These are phyloP conservation scores for Trifolium pratense DNA, from an alignment of 306 rosid species.

Conservation along the genomic window DNA sequence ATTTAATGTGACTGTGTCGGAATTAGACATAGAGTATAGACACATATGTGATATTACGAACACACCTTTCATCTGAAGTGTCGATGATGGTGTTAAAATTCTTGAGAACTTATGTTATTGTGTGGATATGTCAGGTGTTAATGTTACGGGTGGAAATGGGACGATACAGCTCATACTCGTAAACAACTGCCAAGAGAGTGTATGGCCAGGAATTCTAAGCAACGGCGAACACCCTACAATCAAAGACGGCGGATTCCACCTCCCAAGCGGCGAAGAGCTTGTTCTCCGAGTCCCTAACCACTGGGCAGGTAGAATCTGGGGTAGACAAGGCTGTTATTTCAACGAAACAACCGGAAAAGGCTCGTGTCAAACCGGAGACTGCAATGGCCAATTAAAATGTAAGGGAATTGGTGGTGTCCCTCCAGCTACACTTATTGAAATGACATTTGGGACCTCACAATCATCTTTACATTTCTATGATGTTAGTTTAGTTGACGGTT, in stretches of 20 bases:
- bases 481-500: conserved; percentile 80
- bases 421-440: conserved; percentile 70
- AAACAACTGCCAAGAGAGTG: conserved; percentile 72
- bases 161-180: conserved; percentile 58
- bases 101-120: not conserved
- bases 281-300: conserved; percentile 49
- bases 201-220: conserved; percentile 81
- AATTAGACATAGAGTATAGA: too few species aligned
- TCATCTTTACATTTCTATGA: conserved; percentile 66
- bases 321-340: conserved; percentile 75
- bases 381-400: conserved; percentile 65
- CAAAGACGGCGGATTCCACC: conserved; percentile 67
- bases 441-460: conserved; percentile 65
- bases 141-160: conserved; percentile 49
- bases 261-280: conserved; percentile 55
- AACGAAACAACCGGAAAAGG: conserved; percentile 53
- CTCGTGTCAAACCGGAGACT: conserved; percentile 67
- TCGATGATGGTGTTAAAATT: not conserved
- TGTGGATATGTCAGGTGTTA: not conserved
- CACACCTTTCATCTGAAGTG: not conserved
- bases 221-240: conserved; percentile 58
- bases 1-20: not conserved
- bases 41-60: too few species aligned
- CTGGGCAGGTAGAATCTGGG: conserved; percentile 88
- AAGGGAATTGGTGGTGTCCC: conserved; percentile 64